Conservation (phyloP, 106 monocot species). For the Amphibolis antarctica region DNA sequence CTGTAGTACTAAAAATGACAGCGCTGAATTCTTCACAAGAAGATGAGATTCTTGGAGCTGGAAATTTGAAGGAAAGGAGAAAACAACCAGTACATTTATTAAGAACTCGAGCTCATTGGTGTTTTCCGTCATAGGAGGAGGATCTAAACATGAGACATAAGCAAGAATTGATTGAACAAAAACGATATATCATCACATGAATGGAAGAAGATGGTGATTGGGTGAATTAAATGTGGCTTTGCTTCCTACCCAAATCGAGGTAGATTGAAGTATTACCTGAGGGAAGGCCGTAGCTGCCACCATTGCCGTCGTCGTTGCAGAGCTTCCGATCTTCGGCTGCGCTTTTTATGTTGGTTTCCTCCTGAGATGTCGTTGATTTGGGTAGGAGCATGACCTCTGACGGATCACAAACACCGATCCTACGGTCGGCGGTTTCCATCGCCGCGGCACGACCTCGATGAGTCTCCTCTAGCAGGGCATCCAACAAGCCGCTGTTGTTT, state of each 20-base stretch:
- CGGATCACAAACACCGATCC: not conserved
- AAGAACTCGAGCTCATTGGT: not conserved
- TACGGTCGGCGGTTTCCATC: too few relatives aligned
- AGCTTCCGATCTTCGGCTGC: not conserved
- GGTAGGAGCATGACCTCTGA: not conserved
- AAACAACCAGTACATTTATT: too few relatives aligned
- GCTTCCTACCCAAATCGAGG: not conserved
- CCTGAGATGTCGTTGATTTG: not conserved
- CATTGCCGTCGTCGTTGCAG: not conserved
- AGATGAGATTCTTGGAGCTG: too few relatives aligned
- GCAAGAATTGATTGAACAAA: too few relatives aligned
- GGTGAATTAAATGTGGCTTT: not conserved
- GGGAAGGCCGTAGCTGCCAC: not conserved
- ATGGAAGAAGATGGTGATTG: not conserved
- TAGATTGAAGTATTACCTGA: not conserved
- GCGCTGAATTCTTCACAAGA: too few relatives aligned
- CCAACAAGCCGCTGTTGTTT: constrained; percentile 24
- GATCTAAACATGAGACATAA: not conserved
- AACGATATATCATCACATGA: too few relatives aligned
- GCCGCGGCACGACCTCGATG: not conserved
- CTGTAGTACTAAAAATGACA: too few relatives aligned
- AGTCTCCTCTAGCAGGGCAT: constrained; percentile 32
- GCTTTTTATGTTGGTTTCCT: not conserved
- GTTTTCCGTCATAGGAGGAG: not conserved
- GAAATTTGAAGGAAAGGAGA: too few relatives aligned